Base-by-base conservation (phyloP, 2,329 filamentous ascomycete genomes). In the Botrytis elliptica region DNA sequence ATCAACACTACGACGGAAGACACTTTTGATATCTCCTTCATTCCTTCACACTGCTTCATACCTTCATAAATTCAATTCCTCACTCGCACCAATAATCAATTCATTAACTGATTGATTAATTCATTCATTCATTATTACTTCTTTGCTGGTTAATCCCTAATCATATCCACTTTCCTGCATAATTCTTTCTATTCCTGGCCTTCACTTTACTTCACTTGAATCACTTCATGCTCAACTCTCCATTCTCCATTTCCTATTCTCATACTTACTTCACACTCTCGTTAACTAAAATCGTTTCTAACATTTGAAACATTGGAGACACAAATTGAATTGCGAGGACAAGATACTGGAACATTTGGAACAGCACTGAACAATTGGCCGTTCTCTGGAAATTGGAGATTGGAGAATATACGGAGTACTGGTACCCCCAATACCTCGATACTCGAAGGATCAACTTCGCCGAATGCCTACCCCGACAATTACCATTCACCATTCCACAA, bases 221-320 rank as follows among this genome's bases (percentile, higher is more conserved):
- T 57, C 46, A 57, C 52, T 57, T 25, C 18, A 33, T 9, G 8
- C 64, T 66, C 40, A 29, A 20, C n/a, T 25, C 42, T 66, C 29
- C 14, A 10, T 22, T 42, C 38, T 69, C 42, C 14, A 10, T 22
- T 42, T 12, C 55, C 40, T 25, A 40, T 29, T 16, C 49, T 33
- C 38, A 57, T 16, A 62, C n/a, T 40, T 60, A 57, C 52, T 57
- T 57, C 52, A 57, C 18, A 57, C 57, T n/a, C 33, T 70, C 68
- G 55, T 60, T 70, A 38, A 33, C 42, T 16, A 14, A 46, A 46
- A n/a, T 63, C 57, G 4, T 62, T n/a, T 62, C 57, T 22, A 16
- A 40, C 18, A 71, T 71, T 52, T 65, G 69, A 71, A 70, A 70
- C 67, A 70, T 60, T 70, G 52, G 52, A 70, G 63, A 36, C 42